A percentile compares a stretch with the other conserved stretches of the same genome.
These are phyloP conservation scores for Psilocybe azurescens DNA, from an alignment of 768 basidiomycete genomes.

Conservation along the genomic window DNA sequence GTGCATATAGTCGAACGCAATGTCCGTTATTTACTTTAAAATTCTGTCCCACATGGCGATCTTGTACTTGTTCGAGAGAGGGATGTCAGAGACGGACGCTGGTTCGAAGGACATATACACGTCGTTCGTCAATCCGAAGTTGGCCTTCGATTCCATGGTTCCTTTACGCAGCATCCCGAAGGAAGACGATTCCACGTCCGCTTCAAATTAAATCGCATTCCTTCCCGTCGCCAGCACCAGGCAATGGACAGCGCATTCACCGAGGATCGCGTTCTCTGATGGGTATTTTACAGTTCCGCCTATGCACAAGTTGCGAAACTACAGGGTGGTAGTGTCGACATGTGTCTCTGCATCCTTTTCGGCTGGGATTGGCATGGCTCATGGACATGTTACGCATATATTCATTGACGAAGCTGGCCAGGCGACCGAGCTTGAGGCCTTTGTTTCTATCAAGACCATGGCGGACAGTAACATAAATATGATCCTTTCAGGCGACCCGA, in stretches of 20 bases:
- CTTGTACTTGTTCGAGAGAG: constrained; percentile 54
- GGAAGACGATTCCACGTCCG: too few species aligned
- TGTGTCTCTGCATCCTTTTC: constrained; percentile 66
- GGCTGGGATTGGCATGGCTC: constrained; percentile 58
- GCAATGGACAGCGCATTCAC: constrained; percentile 53
- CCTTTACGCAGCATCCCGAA: too few species aligned
- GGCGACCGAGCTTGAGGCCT: constrained; percentile 70
- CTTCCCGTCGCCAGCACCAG: constrained; percentile 63
- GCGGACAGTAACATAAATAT: constrained; percentile 58
- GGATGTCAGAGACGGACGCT: constrained; percentile 44
- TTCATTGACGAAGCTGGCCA: constrained; percentile 79
- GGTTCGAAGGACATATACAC: constrained; percentile 67
- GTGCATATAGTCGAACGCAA: constrained; percentile 29
- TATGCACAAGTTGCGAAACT: constrained; percentile 42
- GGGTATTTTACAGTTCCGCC: constrained; percentile 44
- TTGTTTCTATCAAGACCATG: constrained; percentile 67
- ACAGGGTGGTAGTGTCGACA: constrained; percentile 64
- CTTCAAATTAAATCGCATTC: constrained; percentile 54
- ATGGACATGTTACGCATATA: constrained; percentile 70
- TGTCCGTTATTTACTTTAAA: constrained; percentile 19
- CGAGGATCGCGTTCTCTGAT: constrained; percentile 49
- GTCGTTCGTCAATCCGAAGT: constrained; percentile 53
- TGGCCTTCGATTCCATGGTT: constrained; percentile 48
- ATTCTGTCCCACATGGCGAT: constrained; percentile 44
- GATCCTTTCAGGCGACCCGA: constrained; percentile 71